These are phyloP conservation scores for Phytophthora colocasiae DNA, from an alignment of 352 stramenopile genomes.

Conservation along the genomic window DNA sequence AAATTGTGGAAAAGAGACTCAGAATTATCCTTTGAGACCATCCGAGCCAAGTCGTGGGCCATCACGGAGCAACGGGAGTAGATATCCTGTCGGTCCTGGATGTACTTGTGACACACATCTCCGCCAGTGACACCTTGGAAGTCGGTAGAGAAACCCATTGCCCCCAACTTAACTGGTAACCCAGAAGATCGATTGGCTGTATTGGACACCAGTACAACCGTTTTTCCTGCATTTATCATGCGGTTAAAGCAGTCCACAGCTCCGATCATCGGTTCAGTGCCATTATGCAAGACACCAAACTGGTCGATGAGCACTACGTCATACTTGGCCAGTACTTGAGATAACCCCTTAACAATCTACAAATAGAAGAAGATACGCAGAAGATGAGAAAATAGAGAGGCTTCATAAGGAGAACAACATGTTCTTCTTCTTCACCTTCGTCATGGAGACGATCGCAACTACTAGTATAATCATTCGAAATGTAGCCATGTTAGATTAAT, in stretches of 20 bases:
- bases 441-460: too few relatives aligned
- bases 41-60: constrained; percentile 38
- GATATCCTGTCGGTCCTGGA: constrained; percentile 27
- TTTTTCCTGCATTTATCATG: constrained; percentile 67
- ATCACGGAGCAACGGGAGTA: constrained; percentile 51
- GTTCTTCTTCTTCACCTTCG: too few relatives aligned
- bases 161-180: constrained; percentile 55
- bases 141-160: constrained; percentile 70
- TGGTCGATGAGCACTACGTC: constrained; percentile 93
- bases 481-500: constrained; percentile 2
- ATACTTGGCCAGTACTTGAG: constrained; percentile 63
- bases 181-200: constrained; percentile 70
- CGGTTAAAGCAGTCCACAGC: constrained; percentile 69
- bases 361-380: not conserved
- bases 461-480: not conserved
- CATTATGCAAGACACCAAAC: constrained; percentile 94
- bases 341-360: constrained; percentile 46
- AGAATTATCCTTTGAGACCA: constrained; percentile 38
- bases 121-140: constrained; percentile 69
- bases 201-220: constrained; percentile 90
- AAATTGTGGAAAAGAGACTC: constrained; percentile 60
- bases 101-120: constrained; percentile 55
- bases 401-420: too few relatives aligned
- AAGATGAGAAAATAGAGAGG: too few relatives aligned
- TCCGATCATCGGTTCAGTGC: constrained; percentile 62